Base-by-base conservation (phyloP, 345 rosid species). In the sweet orange (Citrus sinensis) region DNA sequence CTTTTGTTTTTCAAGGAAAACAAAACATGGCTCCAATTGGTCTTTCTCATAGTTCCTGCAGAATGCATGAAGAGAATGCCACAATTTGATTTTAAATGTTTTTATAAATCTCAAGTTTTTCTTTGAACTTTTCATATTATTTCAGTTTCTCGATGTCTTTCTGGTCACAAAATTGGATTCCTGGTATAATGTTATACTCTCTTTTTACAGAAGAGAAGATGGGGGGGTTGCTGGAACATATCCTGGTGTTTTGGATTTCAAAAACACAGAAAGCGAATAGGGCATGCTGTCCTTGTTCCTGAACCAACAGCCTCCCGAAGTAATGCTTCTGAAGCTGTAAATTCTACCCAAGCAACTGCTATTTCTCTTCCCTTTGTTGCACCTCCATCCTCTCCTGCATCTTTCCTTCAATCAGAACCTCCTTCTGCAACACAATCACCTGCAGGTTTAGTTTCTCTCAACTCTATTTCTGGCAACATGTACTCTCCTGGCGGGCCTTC, bases 321-420 rank as follows among this genome's bases (percentile, higher is more conserved):
- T 46, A 85, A 86, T 69, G 84, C 85, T 13, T 83, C 87, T 17
- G 81, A 71, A 24, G 64, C 86, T 63, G 87, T 86, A 75, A 83
- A 77, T 81, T 73, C 78, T 54, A 69, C 78, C 73, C 90, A 84
- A 71, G 75, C 83, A n/a, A 78, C 87, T 32, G 30, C 81, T 1
- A 66, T 86, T 4, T 54, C 83, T 10, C 92, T 88, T 25, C 99
- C 97, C 8, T 96, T 96, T 73, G 81, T 87, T 80, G 99, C 98
- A 35, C 98, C 99, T 29, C 98, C 99, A 24, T 96, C 99, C 35
- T 96, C 99, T 76, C 99, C 98, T 16, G 98, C 92, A 65, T 94
- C 99, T 13, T 96, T 96, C 85, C 83, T 92, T 80, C 99, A 88
- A 75, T 96, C 98, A 61, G 99, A 90, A 46, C 98, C 98, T 65